Percentiles rank a stretch among this genome's conserved stretches.
Evolutionary conservation across 257 asterid species (phyloP).

Genomic region (Ajuga chamaepitys): DNA sequence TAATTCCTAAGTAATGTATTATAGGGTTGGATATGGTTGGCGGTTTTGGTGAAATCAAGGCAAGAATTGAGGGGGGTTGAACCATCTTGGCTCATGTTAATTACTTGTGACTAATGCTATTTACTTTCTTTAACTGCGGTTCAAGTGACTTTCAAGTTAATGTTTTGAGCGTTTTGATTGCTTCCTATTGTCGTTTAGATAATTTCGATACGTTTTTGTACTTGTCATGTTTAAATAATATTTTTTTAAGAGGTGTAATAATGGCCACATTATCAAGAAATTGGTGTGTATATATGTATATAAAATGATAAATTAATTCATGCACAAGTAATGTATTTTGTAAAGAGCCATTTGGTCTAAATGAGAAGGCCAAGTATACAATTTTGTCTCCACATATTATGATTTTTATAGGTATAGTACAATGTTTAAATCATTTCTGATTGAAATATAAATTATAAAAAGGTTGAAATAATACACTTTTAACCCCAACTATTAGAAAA

Average conservation of each 20-base stretch:
- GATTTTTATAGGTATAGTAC: too few species aligned
- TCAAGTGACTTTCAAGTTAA: slow-evolving; percentile 50
- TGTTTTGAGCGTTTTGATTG: slow-evolving; percentile 30
- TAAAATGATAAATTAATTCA: too few species aligned
- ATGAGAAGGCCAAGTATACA: too few species aligned
- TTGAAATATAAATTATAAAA: too few species aligned
- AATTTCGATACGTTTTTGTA: slow-evolving; percentile 24
- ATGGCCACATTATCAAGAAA: too few species aligned
- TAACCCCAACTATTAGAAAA: too few species aligned
- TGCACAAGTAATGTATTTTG: too few species aligned
- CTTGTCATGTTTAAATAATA: not conserved
- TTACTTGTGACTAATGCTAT: slow-evolving; percentile 18
- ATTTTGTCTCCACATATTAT: too few species aligned
- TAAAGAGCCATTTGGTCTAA: too few species aligned
- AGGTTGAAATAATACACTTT: too few species aligned
- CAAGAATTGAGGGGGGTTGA: slow-evolving; percentile 8
- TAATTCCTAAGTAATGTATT: not conserved
- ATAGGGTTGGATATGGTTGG: not conserved
- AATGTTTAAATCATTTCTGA: too few species aligned
- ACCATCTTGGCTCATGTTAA: slow-evolving; percentile 14
- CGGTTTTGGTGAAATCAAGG: slow-evolving; percentile 31
- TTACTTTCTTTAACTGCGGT: slow-evolving; percentile 37
- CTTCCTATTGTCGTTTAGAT: slow-evolving; percentile 21
- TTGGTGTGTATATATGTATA: too few species aligned
- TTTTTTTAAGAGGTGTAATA: not conserved